These are phyloP conservation scores for Penicillium paxilli DNA, from an alignment of 495 filamentous ascomycete genomes.

Conservation along the genomic window DNA sequence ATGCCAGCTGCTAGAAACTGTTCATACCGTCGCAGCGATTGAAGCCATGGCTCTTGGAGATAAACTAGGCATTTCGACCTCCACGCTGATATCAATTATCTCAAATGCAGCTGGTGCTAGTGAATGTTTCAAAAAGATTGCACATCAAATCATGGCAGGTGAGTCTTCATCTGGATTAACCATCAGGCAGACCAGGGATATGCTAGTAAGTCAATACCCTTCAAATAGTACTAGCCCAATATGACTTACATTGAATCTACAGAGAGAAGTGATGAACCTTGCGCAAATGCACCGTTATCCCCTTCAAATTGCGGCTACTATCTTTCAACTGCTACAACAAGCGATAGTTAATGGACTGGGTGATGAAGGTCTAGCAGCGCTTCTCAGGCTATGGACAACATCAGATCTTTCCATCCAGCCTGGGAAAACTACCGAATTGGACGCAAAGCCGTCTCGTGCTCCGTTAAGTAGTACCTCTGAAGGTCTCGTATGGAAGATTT, in stretches of 20 bases:
- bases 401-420: background rate
- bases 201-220: background rate
- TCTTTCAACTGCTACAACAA: constrained; percentile 6
- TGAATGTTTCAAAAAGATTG: background rate
- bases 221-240: background rate
- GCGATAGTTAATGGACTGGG: constrained; percentile 7
- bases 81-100: constrained; percentile 5
- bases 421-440: background rate
- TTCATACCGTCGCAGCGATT: constrained; percentile 6
- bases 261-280: constrained; percentile 9
- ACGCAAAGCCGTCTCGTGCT: too few relatives aligned
- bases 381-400: constrained; percentile 6
- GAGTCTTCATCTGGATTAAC: background rate
- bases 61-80: constrained; percentile 7
- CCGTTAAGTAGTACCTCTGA: too few relatives aligned
- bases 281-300: constrained; percentile 8
- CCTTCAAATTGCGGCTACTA: constrained; percentile 6
- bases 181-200: background rate
- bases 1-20: constrained; percentile 3
- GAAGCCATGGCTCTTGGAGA: constrained; percentile 10
- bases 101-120: constrained; percentile 9
- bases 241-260: background rate
- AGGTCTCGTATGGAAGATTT: too few relatives aligned
- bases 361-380: constrained; percentile 1
- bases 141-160: background rate